phyloP scores from a whole-genome alignment of 169 alveolate genomes.

The Plasmodium adleri region DNA sequence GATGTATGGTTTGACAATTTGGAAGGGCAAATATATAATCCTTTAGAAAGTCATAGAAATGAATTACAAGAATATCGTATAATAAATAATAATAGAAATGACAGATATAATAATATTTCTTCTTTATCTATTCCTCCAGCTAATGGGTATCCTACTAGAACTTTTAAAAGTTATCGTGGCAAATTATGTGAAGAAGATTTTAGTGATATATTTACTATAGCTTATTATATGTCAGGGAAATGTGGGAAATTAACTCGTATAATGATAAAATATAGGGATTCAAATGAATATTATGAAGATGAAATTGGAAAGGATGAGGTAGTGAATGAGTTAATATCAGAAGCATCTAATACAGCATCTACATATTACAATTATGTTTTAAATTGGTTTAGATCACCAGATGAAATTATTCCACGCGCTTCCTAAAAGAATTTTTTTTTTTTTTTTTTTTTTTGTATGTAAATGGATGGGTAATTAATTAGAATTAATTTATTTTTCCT shows the following conservation, averaged over 20 bases:
- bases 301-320: slow-evolving; percentile 37
- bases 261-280: slow-evolving; percentile 71
- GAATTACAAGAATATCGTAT: slow-evolving; percentile 34
- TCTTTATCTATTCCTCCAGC: slow-evolving; percentile 60
- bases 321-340: slow-evolving; percentile 64
- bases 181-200: slow-evolving; percentile 70
- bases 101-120: slow-evolving; percentile 17
- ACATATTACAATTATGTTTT: slow-evolving; percentile 55
- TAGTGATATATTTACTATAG: slow-evolving; percentile 75
- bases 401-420: slow-evolving; percentile 8
- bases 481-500: no score
- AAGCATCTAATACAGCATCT: slow-evolving; percentile 71
- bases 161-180: slow-evolving; percentile 61
- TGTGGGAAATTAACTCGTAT: slow-evolving; percentile 49
- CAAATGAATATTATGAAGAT: slow-evolving; percentile 47
- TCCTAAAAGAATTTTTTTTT: no score
- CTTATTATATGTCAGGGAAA: slow-evolving; percentile 63
- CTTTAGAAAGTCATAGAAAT: slow-evolving; percentile 72
- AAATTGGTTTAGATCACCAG: slow-evolving; percentile 64
- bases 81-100: slow-evolving; percentile 8
- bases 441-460: no score
- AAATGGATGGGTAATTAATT: no score
- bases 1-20: slow-evolving; percentile 62
- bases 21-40: slow-evolving; percentile 66
- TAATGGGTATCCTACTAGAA: slow-evolving; percentile 69